Evolutionary conservation across 75 land plant genomes (phyloP).

Genomic region (Isoetes taiwanensis): DNA sequence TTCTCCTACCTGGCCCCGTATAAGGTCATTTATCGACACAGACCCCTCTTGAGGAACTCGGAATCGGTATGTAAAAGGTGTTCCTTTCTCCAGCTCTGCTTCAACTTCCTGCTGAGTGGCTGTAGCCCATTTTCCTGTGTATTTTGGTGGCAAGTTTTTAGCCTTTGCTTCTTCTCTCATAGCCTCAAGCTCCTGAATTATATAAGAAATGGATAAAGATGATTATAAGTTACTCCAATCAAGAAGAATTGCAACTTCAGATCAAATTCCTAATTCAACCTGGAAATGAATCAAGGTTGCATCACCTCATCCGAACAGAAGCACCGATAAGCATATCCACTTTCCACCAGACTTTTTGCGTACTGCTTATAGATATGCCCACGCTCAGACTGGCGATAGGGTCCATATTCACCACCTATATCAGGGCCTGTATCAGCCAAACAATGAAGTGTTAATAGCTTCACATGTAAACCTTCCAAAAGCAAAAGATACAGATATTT

Average conservation of each 20-base stretch:
- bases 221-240: background rate
- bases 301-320: conserved; percentile 82
- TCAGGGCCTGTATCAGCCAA: conserved; percentile 48
- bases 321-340: conserved; percentile 78
- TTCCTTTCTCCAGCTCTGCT: conserved; percentile 75
- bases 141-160: conserved; percentile 74
- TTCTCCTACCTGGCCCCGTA: conserved; percentile 75
- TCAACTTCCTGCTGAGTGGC: conserved; percentile 65
- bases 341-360: conserved; percentile 56
- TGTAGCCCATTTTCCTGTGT: conserved; percentile 88
- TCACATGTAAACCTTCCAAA: background rate
- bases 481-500: background rate
- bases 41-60: conserved; percentile 87
- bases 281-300: background rate
- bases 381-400: conserved; percentile 88
- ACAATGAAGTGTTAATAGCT: no score
- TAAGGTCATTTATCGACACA: conserved; percentile 72
- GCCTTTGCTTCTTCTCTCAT: conserved; percentile 85
- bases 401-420: conserved; percentile 74
- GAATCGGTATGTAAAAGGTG: conserved; percentile 77
- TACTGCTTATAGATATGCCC: conserved; percentile 59
- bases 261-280: no score
- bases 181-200: conserved; percentile 57
- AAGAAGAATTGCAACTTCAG: background rate
- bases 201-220: background rate